Percentiles rank a stretch among this genome's conserved stretches.
phyloP scores from a whole-genome alignment of 805 yeast species.

The Saccharomyces kudriavzevii region DNA sequence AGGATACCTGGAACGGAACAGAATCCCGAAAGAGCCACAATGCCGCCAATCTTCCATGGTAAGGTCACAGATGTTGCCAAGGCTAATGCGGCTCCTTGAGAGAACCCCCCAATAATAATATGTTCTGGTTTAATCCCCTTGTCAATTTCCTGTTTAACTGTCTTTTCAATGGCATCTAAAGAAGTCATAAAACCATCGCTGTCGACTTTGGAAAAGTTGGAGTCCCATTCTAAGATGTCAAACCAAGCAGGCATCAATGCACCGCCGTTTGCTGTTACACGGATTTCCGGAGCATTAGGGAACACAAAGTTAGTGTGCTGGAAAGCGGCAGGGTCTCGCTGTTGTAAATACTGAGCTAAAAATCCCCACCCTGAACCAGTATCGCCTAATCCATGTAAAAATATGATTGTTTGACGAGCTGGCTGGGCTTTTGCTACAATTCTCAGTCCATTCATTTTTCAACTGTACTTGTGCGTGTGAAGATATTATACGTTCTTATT shows the following conservation, averaged over 20 bases:
- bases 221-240: slow-evolving; percentile 55
- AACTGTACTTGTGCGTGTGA: not conserved
- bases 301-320: slow-evolving; percentile 65
- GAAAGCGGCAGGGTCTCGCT: slow-evolving; percentile 33
- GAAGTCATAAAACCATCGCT: slow-evolving; percentile 45
- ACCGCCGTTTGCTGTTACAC: slow-evolving; percentile 64
- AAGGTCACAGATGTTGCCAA: slow-evolving; percentile 49
- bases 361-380: slow-evolving; percentile 85
- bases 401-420: slow-evolving; percentile 59
- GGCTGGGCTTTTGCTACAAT: slow-evolving; percentile 27
- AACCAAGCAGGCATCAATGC: slow-evolving; percentile 78
- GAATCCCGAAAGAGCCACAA: slow-evolving; percentile 72
- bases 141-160: slow-evolving; percentile 47
- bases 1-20: slow-evolving; percentile 27
- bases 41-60: slow-evolving; percentile 67
- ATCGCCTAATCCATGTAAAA: slow-evolving; percentile 90
- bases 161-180: slow-evolving; percentile 33
- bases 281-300: slow-evolving; percentile 78
- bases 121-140: slow-evolving; percentile 50
- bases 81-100: slow-evolving; percentile 85
- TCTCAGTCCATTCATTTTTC: slow-evolving; percentile 24
- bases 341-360: slow-evolving; percentile 55
- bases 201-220: slow-evolving; percentile 38
- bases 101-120: slow-evolving; percentile 88
- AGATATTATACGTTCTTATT: not conserved